Evolutionary conservation across 106 monocot genomes (phyloP), one percentile per base, ranked within the genome.

Genomic region (Phalaenopsis equestris): DNA sequence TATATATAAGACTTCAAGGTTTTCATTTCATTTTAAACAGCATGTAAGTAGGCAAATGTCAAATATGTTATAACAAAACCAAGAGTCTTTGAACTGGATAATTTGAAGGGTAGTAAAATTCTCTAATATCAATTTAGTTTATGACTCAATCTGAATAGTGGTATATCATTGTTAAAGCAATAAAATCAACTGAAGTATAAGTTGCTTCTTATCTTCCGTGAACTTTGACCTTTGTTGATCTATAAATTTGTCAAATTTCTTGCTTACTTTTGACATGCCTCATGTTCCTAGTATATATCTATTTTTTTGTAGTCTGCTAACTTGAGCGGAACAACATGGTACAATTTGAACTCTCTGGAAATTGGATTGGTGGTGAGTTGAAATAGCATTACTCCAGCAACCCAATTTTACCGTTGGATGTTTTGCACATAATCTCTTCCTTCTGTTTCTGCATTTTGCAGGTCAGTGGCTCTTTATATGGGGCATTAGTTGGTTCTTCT

Each of bases 381-480:
- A 10, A 10, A 78, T 36, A n/a, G 58, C 21, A 47, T 48, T 47
- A 70, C 39, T 76, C 17, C 49, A 12, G 49, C 49, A 57, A 11
- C 8, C 14, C 41, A 56, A 57, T 19, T 78, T 38, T 78, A 1
- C 57, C 30, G 30, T 11, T 48, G 49, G 30, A 52, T 76, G 24
- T 65, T 81, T 19, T 8, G 10, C 39, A 41, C 72, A n/a, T 76
- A 19, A 52, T 75, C 41, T 42, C 39, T 9, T 12, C 42, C 42
- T 12, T 55, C 18, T 77, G 18, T 18, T 19, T 4, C n/a, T 73
- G 49, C 47, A 74, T 56, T 39, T 82, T 88, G n/a, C 91, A 96
- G 95, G 95, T 91, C 49, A 96, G 95, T 87, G 95, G 95, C 11
- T 97, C 97, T 24, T 80, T 97, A 58, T 97, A 97, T 86, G 94